Base-by-base conservation (phyloP, 176 grass and related monocot species). In the Juncus inflexus region DNA sequence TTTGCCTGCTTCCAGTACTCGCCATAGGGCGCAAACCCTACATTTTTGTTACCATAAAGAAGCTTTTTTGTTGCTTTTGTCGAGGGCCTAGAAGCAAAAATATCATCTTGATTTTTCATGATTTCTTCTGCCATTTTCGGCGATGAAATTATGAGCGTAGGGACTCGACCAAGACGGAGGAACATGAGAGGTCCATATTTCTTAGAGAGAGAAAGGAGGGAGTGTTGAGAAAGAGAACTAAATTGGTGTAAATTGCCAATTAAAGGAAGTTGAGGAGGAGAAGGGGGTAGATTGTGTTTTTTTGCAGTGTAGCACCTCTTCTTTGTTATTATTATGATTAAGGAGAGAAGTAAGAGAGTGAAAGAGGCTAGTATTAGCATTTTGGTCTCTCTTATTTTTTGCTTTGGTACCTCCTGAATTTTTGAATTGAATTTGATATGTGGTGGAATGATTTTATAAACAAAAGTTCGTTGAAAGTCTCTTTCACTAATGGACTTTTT, bases 1-100 rank as follows among this genome's bases (percentile, higher is more conserved):
- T 79, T 84, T 55, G 74, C 75, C 64, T 92, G 84, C 37, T 74
- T 67, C 84, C 89, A 92, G 73, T 88, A 86, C 70, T 87, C 56
- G 40, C 81, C 74, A 78, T 75, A 45, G 4, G 86, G 85, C 42
- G 77, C 73, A 60, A 89, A 89, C 9, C 81, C 84, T 39, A 87
- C 65, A 65, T 84, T 85, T 42, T 45, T 66, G 67, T 74, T 82
- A 3, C 84, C 81, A 60, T 84, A 83, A 50, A 62, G 62, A 43
- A 78, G 81, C 69, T 75, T 70, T 49, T 67, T 86, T 9, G 75
- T 83, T 4, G 80, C 75, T 28, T 79, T 78, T 52, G 87, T 84
- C 47, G 63, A 65, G 1, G 90, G 90, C 9, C 85, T 82, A 8
- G 78, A 88, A 50, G 72, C 84, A 70, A 94, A 83, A 56, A 19